Base-by-base conservation (phyloP, 2,329 filamentous ascomycete species). In the Pyrenophora graminea region DNA sequence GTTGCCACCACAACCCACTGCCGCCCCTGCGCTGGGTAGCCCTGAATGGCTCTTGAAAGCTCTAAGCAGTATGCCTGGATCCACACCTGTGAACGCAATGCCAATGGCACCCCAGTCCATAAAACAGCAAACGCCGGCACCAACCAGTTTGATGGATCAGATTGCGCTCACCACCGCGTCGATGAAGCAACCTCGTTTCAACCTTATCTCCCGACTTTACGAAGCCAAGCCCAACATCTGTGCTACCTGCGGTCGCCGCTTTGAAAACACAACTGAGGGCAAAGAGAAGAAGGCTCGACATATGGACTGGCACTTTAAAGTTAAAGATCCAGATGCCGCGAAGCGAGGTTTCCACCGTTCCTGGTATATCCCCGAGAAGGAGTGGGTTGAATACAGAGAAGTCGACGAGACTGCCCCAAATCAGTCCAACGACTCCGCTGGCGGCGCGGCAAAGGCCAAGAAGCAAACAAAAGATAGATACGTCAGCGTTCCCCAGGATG, bases 221-320 rank as follows among this genome's bases (percentile, higher is more conserved):
- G 90, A 93, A 54, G 85, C 87, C 17, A 84, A 91, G 33, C 90
- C 93, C 0, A 89, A 91, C 52, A 89, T 92, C 49, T 99, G 94
- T 72, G 90, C 88, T 10, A 93, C 93, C 52, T 99, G 94, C 70
- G 94, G 93, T 19, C 85, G 92, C 53, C 87, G 94, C 2, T 99
- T 99, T 72, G 82, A 82, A 46, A 83, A 84, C 4, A 89, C 90
- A 41, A 84, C 86, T 10, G 85, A 89, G 58, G 93, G 93, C 10
- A 89, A 85, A 64, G 86, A 87, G 69, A 89, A 89, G 78, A 97
- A 97, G 77, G 90, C 87, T 19, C 85, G 88, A 3, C 94, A 99
- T 70, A 87, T 99, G 80, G 94, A 99, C 74, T 99, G 94, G 94
- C 94, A 99, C 74, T 99, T 99, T 77, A 87, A 88, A 49, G 92